Evolutionary conservation across 2,329 filamentous ascomycete species (phyloP), one percentile per base, ranked within the genome.

Genomic region (Ophiostoma novo-ulmi): DNA sequence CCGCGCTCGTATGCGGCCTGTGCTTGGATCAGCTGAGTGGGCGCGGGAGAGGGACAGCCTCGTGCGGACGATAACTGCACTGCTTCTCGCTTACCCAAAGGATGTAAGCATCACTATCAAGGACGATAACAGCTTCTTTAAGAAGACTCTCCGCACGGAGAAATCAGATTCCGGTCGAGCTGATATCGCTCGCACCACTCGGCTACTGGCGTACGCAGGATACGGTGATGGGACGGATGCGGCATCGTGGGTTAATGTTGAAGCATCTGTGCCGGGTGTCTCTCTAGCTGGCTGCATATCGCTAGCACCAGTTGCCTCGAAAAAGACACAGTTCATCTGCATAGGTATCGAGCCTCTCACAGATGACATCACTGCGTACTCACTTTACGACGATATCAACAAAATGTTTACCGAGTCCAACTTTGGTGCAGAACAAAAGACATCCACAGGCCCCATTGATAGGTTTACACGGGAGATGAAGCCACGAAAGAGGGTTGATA

Each of bases 351-450:
- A 84, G 10, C 92, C 93, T 0, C 75, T 96, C 1, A 77, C 81
- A 1, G 80, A 85, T 35, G 81, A 81, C 67, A 14, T 6, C n/a
- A 85, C 85, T 0, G 83, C 86, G 3, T 91, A 90, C 71, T 79
- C 91, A 7, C 78, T 98, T 0, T 96, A 91, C 75, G 88, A 91
- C 69, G 88, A 91, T 71, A 83, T 97, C 71, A 98, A 98, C 77
- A 85, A 84, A 31, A 76, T 93, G 1, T 97, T 98, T 77, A 80
- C 83, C 5, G 84, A 86, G 58, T 98, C 95, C 0, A 87, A 83
- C 71, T 99, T 98, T 80, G 92, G 93, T 0, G 79, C 82, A 0
- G 78, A 82, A 35, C 10, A 5, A 3, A 8, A 6, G 38, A 7
- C 3, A 5, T 3, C 6, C 22, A 10, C 35, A 7, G 70, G 70